These are phyloP conservation scores for Tephrocybe sp. DNA, from an alignment of 768 basidiomycete genomes.

Conservation along the genomic window DNA sequence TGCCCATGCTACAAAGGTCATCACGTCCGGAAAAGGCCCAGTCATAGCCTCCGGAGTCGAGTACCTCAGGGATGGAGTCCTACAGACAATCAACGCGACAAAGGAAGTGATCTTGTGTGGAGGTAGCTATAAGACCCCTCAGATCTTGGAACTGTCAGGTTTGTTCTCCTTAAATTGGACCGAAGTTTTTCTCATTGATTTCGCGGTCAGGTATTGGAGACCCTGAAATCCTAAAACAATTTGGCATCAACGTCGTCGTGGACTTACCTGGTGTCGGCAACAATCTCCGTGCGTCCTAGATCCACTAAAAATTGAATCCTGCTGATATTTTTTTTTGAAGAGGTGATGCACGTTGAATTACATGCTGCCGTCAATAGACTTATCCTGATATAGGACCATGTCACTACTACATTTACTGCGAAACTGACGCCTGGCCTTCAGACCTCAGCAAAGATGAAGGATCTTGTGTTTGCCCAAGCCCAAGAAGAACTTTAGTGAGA, in stretches of 20 bases:
- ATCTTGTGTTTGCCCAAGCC: background rate
- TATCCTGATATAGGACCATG: background rate
- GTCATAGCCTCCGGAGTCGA: slow-evolving; percentile 1
- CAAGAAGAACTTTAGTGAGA: background rate
- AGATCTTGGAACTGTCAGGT: slow-evolving; percentile 13
- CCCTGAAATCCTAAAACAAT: background rate
- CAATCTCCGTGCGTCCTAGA: slow-evolving; percentile 8
- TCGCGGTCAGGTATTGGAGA: slow-evolving; percentile 9
- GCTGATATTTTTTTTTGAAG: background rate
- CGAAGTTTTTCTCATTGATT: background rate
- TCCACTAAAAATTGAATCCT: background rate
- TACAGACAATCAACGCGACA: background rate
- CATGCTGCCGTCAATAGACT: background rate
- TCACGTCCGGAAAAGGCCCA: background rate
- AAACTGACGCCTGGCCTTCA: background rate
- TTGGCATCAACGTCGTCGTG: slow-evolving; percentile 3
- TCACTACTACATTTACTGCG: background rate
- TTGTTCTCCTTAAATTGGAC: background rate
- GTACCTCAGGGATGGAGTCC: background rate
- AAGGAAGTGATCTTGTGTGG: slow-evolving; percentile 10
- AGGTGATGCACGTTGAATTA: background rate
- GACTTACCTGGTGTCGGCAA: slow-evolving; percentile 12
- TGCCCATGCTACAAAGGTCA: slow-evolving; percentile 4
- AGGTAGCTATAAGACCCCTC: slow-evolving; percentile 5
- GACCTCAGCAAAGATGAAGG: background rate